Evolutionary conservation across 306 rosid species (phyloP).

Genomic region (Trifolium subterraneum): DNA sequence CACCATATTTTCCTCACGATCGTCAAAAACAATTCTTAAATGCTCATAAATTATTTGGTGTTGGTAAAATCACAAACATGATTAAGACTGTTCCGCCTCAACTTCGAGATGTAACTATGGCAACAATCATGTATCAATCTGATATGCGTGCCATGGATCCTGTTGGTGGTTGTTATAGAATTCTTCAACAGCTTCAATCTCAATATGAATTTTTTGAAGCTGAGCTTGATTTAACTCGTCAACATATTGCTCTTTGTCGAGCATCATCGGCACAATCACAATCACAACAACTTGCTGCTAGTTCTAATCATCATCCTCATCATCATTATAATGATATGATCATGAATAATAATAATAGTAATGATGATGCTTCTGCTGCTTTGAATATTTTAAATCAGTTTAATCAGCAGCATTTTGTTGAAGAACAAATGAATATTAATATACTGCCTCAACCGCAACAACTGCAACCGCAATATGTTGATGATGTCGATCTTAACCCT

Average conservation of each 20-base stretch:
- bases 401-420: background rate
- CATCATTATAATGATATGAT: background rate
- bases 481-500: background rate
- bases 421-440: background rate
- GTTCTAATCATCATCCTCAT: background rate
- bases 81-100: conserved; percentile 46
- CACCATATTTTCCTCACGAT: conserved; percentile 84
- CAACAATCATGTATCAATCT: conserved; percentile 60
- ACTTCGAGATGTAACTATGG: conserved; percentile 55
- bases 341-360: background rate
- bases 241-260: conserved; percentile 57
- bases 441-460: background rate
- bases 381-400: background rate
- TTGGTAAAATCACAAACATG: conserved; percentile 66
- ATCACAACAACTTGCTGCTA: background rate
- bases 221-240: conserved; percentile 58
- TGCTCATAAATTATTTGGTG: conserved; percentile 82
- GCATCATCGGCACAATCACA: conserved; percentile 6
- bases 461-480: background rate
- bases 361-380: background rate
- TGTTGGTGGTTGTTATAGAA: conserved; percentile 65
- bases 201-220: conserved; percentile 44
- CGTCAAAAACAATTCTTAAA: conserved; percentile 65
- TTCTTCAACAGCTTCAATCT: conserved; percentile 46
- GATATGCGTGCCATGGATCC: conserved; percentile 77